phyloP scores from a whole-genome alignment of 495 filamentous ascomycete species.

The Endocarpon pusillum region DNA sequence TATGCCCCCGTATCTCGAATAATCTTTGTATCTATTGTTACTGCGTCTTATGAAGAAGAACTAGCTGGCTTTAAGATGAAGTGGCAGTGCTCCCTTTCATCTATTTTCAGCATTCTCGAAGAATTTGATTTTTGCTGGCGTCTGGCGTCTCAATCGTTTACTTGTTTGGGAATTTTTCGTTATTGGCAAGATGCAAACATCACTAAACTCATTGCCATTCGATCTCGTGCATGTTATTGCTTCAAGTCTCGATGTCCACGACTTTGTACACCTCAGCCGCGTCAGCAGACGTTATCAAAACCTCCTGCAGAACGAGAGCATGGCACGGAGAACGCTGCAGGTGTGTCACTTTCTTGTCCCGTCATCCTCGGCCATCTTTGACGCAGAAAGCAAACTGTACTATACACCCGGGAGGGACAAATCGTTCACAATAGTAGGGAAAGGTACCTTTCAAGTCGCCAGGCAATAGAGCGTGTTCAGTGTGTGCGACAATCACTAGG shows the following conservation, averaged over 20 bases:
- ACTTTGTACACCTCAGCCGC: slow-evolving; percentile 26
- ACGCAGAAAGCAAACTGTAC: slow-evolving; percentile 13
- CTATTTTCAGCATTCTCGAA: too few relatives aligned
- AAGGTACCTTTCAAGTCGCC: slow-evolving; percentile 33
- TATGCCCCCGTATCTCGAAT: too few relatives aligned
- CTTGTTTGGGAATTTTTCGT: too few relatives aligned
- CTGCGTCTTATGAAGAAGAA: too few relatives aligned
- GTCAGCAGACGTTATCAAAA: slow-evolving; percentile 35
- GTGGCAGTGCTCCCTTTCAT: too few relatives aligned
- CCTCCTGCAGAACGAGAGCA: slow-evolving; percentile 39
- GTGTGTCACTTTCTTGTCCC: slow-evolving; percentile 21
- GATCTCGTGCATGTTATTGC: slow-evolving; percentile 45
- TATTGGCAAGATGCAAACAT: too few relatives aligned
- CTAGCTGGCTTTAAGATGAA: too few relatives aligned
- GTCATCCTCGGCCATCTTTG: slow-evolving; percentile 1
- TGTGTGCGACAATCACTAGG: slow-evolving; percentile 46
- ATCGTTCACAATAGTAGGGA: slow-evolving; percentile 27
- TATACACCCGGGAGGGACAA: slow-evolving; percentile 39
- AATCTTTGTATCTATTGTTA: too few relatives aligned
- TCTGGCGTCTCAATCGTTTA: too few relatives aligned
- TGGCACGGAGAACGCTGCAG: slow-evolving; percentile 41
- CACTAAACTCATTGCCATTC: slow-evolving; percentile 37
- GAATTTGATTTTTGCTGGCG: too few relatives aligned
- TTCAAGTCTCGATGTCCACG: slow-evolving; percentile 24
- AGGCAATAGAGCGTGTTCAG: slow-evolving; percentile 39